Percentiles rank a stretch among this genome's conserved stretches.
These are phyloP conservation scores for Phytophthora cryptogea DNA, from an alignment of 352 stramenopile species.

Conservation along the genomic window DNA sequence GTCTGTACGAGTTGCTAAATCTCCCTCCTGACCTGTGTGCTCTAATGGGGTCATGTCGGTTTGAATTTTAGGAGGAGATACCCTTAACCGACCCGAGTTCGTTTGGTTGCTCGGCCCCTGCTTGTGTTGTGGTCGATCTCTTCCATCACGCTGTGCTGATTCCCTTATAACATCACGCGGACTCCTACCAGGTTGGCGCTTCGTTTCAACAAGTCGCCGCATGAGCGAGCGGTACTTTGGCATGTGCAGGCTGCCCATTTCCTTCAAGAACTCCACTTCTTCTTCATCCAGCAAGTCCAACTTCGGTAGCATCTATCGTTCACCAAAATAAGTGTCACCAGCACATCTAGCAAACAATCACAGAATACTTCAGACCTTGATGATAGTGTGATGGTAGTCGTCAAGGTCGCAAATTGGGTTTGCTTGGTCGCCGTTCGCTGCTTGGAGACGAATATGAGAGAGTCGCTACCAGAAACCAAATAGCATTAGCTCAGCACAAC, in stretches of 20 bases:
- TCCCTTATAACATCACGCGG: slow-evolving; percentile 10
- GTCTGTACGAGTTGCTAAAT: slow-evolving; percentile 2
- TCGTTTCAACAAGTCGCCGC: slow-evolving; percentile 37
- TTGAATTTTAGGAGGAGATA: slow-evolving; percentile 2
- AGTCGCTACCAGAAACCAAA: slow-evolving; percentile 40
- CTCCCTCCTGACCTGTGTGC: not conserved
- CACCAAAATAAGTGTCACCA: not conserved
- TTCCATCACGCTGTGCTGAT: not conserved
- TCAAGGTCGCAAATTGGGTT: slow-evolving; percentile 71
- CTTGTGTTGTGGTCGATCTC: not conserved
- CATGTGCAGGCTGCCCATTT: slow-evolving; percentile 67
- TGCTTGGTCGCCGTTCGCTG: slow-evolving; percentile 46
- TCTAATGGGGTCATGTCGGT: not conserved
- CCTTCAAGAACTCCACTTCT: slow-evolving; percentile 60
- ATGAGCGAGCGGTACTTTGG: slow-evolving; percentile 64
- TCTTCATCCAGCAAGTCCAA: slow-evolving; percentile 72
- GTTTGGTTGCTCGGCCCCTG: slow-evolving; percentile 6
- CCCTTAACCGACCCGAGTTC: not conserved
- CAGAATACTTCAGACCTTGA: slow-evolving; percentile 36
- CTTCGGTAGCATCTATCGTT: slow-evolving; percentile 50
- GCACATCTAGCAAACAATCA: not conserved
- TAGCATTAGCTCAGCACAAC: not conserved
- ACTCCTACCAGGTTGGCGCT: slow-evolving; percentile 14
- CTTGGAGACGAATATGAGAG: slow-evolving; percentile 65
- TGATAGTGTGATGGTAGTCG: slow-evolving; percentile 56